Base-by-base conservation (phyloP, 2,329 filamentous ascomycete species). In the Setomelanomma holmii region DNA sequence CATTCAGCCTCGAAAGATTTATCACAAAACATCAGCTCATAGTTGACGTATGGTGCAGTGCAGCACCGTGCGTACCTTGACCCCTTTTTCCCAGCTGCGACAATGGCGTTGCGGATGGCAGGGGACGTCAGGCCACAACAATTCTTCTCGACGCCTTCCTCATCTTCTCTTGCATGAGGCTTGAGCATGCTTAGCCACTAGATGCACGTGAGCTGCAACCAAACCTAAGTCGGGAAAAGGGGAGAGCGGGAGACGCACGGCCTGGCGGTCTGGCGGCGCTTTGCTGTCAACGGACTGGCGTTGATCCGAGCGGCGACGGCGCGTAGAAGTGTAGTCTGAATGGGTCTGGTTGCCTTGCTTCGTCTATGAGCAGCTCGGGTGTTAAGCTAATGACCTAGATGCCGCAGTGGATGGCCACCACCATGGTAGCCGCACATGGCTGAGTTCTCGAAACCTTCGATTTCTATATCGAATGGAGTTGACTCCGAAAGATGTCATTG, bases 151-250 rank as follows among this genome's bases (percentile, higher is more conserved):
- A 45, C 12, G 30, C 5, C 27, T 35, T 34, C 21, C 21, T 35
- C 12, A 20, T 6, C 27, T 35, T 34, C 21, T 30, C 24, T 19
- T 42, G 30, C 21, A 39, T 39, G 22, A 44, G 16, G 40, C 40
- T 49, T 44, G 40, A 44, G n/a, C 10, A 30, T 14, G 17, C 30
- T 33, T 22, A 49, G 40, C 40, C 47, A 49, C 12, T 43, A 16
- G 8, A 3, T 30, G 20, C 30, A 39, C 12, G 35, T 30, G 27
- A 36, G 43, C 30, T 45, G 5, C 43, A 30, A 30, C 10, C 14
- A 8, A 8, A 2, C 27, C 27, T 30, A 8, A 38, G 35, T 14
- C 17, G n/a, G 35, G 19, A 20, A 38, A 17, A n/a, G 35, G n/a
- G 19, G 10, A 17, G 10, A 17, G 35, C 19, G 12, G 35, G 35